These are phyloP conservation scores for Polytrichum commune DNA, from an alignment of 225 moss, liverwort and hornwort genomes.

Conservation along the genomic window DNA sequence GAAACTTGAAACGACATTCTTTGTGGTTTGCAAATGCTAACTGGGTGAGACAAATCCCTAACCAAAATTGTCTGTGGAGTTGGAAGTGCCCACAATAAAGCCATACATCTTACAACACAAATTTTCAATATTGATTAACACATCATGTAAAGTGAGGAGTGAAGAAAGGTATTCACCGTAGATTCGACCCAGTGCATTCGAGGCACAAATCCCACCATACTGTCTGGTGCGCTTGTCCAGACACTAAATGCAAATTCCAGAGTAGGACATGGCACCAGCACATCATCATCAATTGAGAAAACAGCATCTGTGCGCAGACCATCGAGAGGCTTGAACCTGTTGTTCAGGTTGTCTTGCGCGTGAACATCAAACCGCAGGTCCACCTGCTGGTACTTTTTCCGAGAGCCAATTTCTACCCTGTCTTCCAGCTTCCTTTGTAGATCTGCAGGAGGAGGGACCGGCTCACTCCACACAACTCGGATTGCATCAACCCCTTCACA, in stretches of 20 bases:
- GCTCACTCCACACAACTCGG: constrained; percentile 95
- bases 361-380: constrained; percentile 69
- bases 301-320: constrained; percentile 66
- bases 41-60: too few species aligned
- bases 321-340: constrained; percentile 81
- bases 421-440: constrained; percentile 43
- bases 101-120: too few species aligned
- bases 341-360: constrained; percentile 75
- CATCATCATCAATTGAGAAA: constrained; percentile 90
- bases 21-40: too few species aligned
- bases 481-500: constrained; percentile 76
- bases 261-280: constrained; percentile 73
- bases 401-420: constrained; percentile 29
- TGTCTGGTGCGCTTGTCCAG: constrained; percentile 79
- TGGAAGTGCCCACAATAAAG: too few species aligned
- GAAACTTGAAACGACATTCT: too few species aligned
- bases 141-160: not conserved
- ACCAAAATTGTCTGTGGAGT: too few species aligned
- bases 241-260: constrained; percentile 82
- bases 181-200: constrained; percentile 85
- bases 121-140: too few species aligned
- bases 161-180: constrained; percentile 16
- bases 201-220: constrained; percentile 95
- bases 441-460: constrained; percentile 43
- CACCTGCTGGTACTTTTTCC: constrained; percentile 21